These are phyloP conservation scores for Russula griseocarnosa DNA, from an alignment of 768 basidiomycete genomes.

Conservation along the genomic window DNA sequence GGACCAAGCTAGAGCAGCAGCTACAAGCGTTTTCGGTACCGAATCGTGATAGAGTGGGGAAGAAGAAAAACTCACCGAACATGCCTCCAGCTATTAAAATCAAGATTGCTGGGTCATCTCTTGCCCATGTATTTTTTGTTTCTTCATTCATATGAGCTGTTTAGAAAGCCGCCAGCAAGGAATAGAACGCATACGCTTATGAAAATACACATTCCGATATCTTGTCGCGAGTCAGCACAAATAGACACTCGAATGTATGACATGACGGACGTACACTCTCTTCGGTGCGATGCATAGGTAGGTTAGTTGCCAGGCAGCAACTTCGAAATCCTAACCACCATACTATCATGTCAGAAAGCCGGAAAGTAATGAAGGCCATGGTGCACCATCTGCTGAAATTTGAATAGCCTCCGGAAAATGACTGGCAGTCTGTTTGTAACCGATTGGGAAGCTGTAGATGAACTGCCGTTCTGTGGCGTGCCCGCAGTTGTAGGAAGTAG, in stretches of 20 bases:
- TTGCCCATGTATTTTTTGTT: slow-evolving; percentile 97
- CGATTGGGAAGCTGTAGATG: slow-evolving; percentile 25
- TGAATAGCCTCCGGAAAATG: slow-evolving; percentile 73
- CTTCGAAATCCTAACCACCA: slow-evolving; percentile 81
- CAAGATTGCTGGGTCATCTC: slow-evolving; percentile 95
- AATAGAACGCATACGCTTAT: slow-evolving; percentile 66
- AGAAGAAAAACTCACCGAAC: slow-evolving; percentile 46
- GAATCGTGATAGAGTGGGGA: background rate
- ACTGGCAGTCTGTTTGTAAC: slow-evolving; percentile 62
- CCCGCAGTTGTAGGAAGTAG: slow-evolving; percentile 32
- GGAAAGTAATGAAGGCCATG: background rate
- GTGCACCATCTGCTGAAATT: slow-evolving; percentile 84
- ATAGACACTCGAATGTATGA: slow-evolving; percentile 22
- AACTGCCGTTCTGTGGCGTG: slow-evolving; percentile 25
- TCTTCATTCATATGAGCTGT: slow-evolving; percentile 44
- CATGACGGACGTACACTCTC: slow-evolving; percentile 64
- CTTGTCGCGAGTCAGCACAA: slow-evolving; percentile 38
- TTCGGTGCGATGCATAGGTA: slow-evolving; percentile 90
- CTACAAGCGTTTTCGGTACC: slow-evolving; percentile 39
- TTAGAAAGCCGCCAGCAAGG: background rate
- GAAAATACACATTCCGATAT: slow-evolving; percentile 96
- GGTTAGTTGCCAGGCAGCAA: slow-evolving; percentile 93
- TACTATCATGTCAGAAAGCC: background rate
- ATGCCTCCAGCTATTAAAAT: slow-evolving; percentile 80
- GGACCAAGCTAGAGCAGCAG: slow-evolving; percentile 81